Percentiles rank a stretch among this genome's conserved stretches.
These are phyloP conservation scores for Aspergillus conjunctus DNA, from an alignment of 495 filamentous ascomycete genomes.

Conservation along the genomic window DNA sequence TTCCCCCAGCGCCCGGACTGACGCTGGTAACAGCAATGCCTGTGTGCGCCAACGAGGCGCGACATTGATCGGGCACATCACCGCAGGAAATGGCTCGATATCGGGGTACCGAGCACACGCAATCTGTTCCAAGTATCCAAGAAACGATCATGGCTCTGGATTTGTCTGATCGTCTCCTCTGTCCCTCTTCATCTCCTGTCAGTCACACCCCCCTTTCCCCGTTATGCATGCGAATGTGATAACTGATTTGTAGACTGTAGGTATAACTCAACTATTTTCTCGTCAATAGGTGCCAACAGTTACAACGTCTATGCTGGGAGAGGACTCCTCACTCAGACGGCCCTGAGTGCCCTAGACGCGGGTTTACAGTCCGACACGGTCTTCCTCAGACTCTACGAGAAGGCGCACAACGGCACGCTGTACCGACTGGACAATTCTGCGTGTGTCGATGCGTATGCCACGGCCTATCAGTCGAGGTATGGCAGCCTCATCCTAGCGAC, in stretches of 20 bases:
- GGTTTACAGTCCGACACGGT: not conserved
- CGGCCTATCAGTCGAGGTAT: not conserved
- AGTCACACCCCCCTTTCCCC: not conserved
- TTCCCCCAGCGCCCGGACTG: not conserved
- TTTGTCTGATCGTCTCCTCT: not conserved
- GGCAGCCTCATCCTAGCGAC: not conserved
- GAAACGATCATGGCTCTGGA: not conserved
- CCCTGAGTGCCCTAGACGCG: not conserved
- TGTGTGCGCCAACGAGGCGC: not conserved
- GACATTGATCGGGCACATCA: not conserved
- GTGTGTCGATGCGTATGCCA: not conserved
- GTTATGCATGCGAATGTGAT: not conserved
- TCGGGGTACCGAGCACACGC: not conserved
- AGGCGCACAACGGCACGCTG: not conserved
- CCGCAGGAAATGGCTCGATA: not conserved
- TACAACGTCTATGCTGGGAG: not conserved
- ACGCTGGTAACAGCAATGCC: not conserved
- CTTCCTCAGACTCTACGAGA: not conserved
- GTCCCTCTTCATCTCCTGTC: not conserved
- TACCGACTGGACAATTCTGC: not conserved
- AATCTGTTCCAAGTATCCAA: not conserved
- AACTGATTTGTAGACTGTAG: not conserved
- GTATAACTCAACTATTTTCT: not conserved
- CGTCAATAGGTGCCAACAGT: not conserved
- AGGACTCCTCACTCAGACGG: not conserved